phyloP scores from a whole-genome alignment of 2,329 filamentous ascomycete species.

The Oidium heveae region DNA sequence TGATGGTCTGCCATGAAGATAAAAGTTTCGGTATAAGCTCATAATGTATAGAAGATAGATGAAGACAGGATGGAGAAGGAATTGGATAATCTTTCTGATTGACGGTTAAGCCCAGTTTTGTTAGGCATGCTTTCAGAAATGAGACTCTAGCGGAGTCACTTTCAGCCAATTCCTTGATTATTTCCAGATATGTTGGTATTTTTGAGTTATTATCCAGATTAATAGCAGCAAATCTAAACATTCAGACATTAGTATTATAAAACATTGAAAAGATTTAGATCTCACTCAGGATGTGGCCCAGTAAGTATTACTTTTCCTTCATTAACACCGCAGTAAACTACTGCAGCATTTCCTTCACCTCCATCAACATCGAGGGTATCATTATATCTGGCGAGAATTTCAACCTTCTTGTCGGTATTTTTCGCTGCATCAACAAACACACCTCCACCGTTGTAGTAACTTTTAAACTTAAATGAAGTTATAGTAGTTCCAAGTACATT shows the following conservation, averaged over 20 bases:
- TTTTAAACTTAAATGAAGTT: constrained; percentile 36
- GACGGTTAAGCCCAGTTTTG: constrained; percentile 60
- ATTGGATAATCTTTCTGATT: constrained; percentile 41
- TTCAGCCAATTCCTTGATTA: constrained; percentile 40
- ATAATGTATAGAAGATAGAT: constrained; percentile 47
- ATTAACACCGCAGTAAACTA: constrained; percentile 64
- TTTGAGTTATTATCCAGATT: constrained; percentile 48
- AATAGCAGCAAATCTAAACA: constrained; percentile 46
- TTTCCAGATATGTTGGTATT: constrained; percentile 40
- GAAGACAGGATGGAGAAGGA: constrained; percentile 58
- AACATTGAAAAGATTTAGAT: constrained; percentile 3
- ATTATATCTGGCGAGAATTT: constrained; percentile 60
- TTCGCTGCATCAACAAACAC: constrained; percentile 63
- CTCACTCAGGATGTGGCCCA: constrained; percentile 78
- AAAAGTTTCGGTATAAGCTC: constrained; percentile 43
- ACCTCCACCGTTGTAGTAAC: constrained; percentile 87
- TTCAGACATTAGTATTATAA: neutral
- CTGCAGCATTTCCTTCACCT: constrained; percentile 52
- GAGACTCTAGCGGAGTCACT: constrained; percentile 44
- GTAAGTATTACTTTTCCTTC: constrained; percentile 58
- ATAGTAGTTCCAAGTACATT: constrained; percentile 26
- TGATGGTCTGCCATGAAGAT: constrained; percentile 38
- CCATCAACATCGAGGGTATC: constrained; percentile 53
- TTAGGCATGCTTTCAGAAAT: constrained; percentile 59
- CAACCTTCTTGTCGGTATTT: constrained; percentile 35